Percentiles rank a stretch among this genome's conserved stretches.
These are phyloP conservation scores for Neoboletus magnificus DNA, from an alignment of 768 basidiomycete species.

Conservation along the genomic window DNA sequence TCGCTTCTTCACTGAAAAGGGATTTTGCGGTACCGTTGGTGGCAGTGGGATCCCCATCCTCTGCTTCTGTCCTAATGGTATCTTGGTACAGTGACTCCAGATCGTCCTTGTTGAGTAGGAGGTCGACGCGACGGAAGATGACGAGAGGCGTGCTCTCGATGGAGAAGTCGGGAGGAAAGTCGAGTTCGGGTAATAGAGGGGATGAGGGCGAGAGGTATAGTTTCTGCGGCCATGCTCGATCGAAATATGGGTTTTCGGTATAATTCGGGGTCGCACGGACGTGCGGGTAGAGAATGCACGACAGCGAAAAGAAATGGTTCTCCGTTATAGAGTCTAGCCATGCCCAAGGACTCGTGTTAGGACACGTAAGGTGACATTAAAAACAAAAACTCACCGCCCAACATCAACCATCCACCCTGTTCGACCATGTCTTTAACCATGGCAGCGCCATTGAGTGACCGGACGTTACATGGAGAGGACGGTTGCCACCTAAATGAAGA, in stretches of 20 bases:
- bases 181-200: constrained; percentile 30
- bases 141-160: constrained; percentile 58
- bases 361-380: neutral
- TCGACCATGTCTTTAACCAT: constrained; percentile 59
- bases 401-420: constrained; percentile 65
- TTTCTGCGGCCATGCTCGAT: constrained; percentile 64
- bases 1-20: constrained; percentile 54
- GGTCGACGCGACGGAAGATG: constrained; percentile 62
- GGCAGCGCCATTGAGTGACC: constrained; percentile 38
- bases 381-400: constrained; percentile 50
- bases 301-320: constrained; percentile 72
- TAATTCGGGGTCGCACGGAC: constrained; percentile 65
- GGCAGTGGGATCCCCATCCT: constrained; percentile 9
- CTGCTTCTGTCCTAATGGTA: constrained; percentile 16
- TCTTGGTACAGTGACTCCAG: constrained; percentile 43
- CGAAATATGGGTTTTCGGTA: constrained; percentile 48
- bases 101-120: constrained; percentile 49
- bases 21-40: constrained; percentile 27
- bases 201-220: constrained; percentile 59
- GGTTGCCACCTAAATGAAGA: constrained; percentile 55
- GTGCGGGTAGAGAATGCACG: constrained; percentile 63
- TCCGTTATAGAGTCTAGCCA: constrained; percentile 62
- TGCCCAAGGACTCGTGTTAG: neutral
- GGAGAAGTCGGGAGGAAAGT: constrained; percentile 51
- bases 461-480: constrained; percentile 41